Conservation (phyloP, 495 filamentous ascomycete species). For the Baudoinia panamericana region DNA sequence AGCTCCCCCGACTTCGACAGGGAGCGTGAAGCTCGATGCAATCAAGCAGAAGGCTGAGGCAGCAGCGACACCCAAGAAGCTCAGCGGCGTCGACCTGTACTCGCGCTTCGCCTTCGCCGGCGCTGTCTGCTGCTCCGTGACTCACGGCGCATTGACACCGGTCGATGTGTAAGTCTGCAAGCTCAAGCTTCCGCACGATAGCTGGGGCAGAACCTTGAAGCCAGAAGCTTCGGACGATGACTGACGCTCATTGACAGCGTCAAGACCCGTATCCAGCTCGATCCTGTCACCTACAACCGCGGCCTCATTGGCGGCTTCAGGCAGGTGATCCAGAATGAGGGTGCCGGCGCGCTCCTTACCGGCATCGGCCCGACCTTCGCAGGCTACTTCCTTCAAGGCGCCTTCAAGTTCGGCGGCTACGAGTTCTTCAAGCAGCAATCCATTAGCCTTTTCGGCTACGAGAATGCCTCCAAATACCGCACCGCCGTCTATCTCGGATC, state of each 20-base stretch:
- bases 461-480: conserved; percentile 31
- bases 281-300: conserved; percentile 33
- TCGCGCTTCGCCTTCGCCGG: conserved; percentile 81
- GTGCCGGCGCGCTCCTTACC: conserved; percentile 31
- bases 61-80: conserved; percentile 21
- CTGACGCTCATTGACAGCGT: conserved; percentile 21
- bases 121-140: conserved; percentile 87
- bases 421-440: conserved; percentile 37
- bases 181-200: neutral
- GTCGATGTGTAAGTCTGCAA: conserved; percentile 93
- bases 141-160: conserved; percentile 81
- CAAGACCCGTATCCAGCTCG: conserved; percentile 36
- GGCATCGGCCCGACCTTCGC: conserved; percentile 33
- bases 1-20: conserved; percentile 25
- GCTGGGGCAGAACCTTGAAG: neutral
- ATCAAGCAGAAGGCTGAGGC: conserved; percentile 24
- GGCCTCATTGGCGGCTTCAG: conserved; percentile 34
- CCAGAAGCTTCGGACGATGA: neutral
- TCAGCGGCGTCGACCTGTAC: conserved; percentile 31
- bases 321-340: conserved; percentile 31
- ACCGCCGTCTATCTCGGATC: conserved; percentile 36
- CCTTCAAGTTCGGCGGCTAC: conserved; percentile 38
- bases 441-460: conserved; percentile 33
- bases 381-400: conserved; percentile 36
- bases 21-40: conserved; percentile 30